Base-by-base conservation (phyloP, 495 filamentous ascomycete species). In the Apiosordaria backusii region DNA sequence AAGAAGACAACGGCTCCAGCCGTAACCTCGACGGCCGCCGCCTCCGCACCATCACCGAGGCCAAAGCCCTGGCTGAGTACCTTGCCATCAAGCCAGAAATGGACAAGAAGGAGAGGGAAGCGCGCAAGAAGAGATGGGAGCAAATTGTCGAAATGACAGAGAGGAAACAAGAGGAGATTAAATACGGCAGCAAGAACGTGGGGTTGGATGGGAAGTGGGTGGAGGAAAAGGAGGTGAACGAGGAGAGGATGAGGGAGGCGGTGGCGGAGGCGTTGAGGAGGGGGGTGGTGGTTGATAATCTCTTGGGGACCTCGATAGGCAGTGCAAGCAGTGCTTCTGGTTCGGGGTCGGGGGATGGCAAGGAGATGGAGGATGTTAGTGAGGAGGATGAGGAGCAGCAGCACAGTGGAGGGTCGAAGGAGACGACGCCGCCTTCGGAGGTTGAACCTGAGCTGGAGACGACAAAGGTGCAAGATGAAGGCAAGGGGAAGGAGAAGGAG, bases 21-120 rank as follows among this genome's bases (percentile, higher is more conserved):
- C 87, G 95, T 54, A 98, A 98, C 70, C 88, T 98, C 16, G 94
- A 98, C 70, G 95, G 95, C 0, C 89, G 96, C 9, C 86, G 95
- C 45, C 77, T 98, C 50, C 88, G 95, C 65, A 97, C 94, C 7
- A 89, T 99, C 50, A 93, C 89, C 62, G 94, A 97, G 71, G 95
- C 96, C 19, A 99, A 98, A 76, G 89, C 91, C 3, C 83, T 99
- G 29, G 93, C 96, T 0, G 94, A 98, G 75, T 98, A 96, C 74
- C 84, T 98, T 1, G 93, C 95, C 15, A 88, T 95, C 62, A 97
- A 98, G 74, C 95, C 96, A 0, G 95, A 97, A 64, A 97, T 97
- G 93, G 95, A 97, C 64, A 87, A 88, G 71, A 90, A 89, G 72
- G 94, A 97, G 74, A 92, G 92, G 65, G 93, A 96, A 73, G 89